Evolutionary conservation across 2,329 filamentous ascomycete species (phyloP), one percentile per base, ranked within the genome.

Genomic region (Arthrobotrys entomopaga): DNA sequence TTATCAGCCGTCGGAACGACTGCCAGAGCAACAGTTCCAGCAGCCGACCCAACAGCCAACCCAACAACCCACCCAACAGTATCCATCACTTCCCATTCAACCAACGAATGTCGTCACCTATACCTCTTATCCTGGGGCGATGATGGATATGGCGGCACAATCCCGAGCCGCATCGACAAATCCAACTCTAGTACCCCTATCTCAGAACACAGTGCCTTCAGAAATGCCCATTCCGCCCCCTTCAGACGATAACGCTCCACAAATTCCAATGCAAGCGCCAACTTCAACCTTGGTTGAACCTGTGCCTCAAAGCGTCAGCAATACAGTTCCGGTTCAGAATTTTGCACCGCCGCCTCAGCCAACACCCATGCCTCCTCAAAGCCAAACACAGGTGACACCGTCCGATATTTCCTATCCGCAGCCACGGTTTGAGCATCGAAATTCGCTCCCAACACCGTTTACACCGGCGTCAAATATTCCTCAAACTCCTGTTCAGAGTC

Each of bases 61-160:
- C n/a, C 15, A 58, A 4, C 56, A 71, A 10, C 43, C 66, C 0
- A 59, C 64, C 46, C 66, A 65, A 15, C 60, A 65, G 8, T 72
- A 65, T n/a, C 60, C 67, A 15, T 52, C 58, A 6, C 60, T 43
- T 16, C 48, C 34, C 3, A 26, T 65, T 20, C 60, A 72, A 34
- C 13, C 60, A 8, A 38, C 60, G 2, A 42, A 8, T 16, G 20
- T 61, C n/a, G 10, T 49, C 4, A 56, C 60, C 10, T 72, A 72
- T 49, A 54, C 67, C 20, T 72, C 67, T 3, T 65, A 72, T 48
- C 67, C 67, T 22, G 67, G 67, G 22, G 65, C 60, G 1, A 52
- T 65, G 49, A 48, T 72, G 54, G 53, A 50, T 29, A 29, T 52
- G n/a, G 24, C 24, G 20, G 46, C 5, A 8, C 16, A 7, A 26